phyloP scores from a whole-genome alignment of 345 rosid species.

The Brassica incana region DNA sequence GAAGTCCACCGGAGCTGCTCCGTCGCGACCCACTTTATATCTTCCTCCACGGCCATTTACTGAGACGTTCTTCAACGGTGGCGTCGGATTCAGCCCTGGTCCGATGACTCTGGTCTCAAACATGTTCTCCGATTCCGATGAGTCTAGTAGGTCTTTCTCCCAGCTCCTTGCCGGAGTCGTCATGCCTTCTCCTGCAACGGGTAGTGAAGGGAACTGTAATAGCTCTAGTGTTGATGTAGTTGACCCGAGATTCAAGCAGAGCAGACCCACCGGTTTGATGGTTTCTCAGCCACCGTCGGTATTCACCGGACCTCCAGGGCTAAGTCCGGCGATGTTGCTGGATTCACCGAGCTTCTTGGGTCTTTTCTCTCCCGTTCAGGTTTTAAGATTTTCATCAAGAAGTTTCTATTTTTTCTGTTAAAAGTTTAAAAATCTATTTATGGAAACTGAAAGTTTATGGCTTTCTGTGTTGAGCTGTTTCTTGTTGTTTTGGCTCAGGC shows the following conservation, averaged over 20 bases:
- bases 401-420: not conserved
- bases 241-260: slow-evolving; percentile 53
- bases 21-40: slow-evolving; percentile 52
- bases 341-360: slow-evolving; percentile 76
- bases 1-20: slow-evolving; percentile 39
- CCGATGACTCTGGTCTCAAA: slow-evolving; percentile 87
- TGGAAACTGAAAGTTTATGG: slow-evolving; percentile 32
- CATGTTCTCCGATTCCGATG: slow-evolving; percentile 73
- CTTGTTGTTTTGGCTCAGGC: slow-evolving; percentile 25
- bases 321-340: slow-evolving; percentile 54
- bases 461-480: slow-evolving; percentile 21
- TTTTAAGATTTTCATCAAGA: slow-evolving; percentile 24
- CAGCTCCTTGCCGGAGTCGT: slow-evolving; percentile 81
- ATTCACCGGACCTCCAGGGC: slow-evolving; percentile 53
- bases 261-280: slow-evolving; percentile 52
- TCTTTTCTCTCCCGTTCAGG: slow-evolving; percentile 71
- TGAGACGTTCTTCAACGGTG: slow-evolving; percentile 47
- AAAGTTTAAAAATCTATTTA: slow-evolving; percentile 29
- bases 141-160: slow-evolving; percentile 66
- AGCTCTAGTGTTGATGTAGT: slow-evolving; percentile 33
- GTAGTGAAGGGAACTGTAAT: slow-evolving; percentile 9
- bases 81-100: slow-evolving; percentile 76
- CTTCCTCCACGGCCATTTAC: slow-evolving; percentile 61
- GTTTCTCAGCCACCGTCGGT: slow-evolving; percentile 52
- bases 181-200: slow-evolving; percentile 53